phyloP scores from a whole-genome alignment of 1,284 basidiomycete species.

The Rhodofomes roseus region DNA sequence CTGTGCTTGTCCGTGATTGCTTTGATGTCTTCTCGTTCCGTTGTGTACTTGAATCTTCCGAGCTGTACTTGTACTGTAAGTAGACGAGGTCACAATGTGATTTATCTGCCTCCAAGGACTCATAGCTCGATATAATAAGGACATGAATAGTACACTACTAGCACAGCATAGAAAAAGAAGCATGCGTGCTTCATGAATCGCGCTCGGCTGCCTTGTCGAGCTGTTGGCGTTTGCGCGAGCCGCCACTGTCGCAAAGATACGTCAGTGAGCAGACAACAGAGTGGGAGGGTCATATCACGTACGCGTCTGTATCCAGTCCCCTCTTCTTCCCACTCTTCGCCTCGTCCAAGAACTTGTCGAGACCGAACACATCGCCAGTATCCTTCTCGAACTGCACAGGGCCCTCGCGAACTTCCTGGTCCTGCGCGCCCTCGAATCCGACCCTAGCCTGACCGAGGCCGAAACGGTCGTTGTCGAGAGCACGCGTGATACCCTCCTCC shows the following conservation, averaged over 20 bases:
- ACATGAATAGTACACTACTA: neutral
- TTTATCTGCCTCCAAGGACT: neutral
- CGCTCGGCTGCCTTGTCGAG: slow-evolving; percentile 62
- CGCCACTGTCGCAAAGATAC: slow-evolving; percentile 37
- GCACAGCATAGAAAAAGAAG: neutral
- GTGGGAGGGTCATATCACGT: slow-evolving; percentile 31
- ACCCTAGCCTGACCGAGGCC: slow-evolving; percentile 81
- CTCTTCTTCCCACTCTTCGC: slow-evolving; percentile 93
- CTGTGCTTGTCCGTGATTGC: neutral
- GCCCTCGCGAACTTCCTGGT: slow-evolving; percentile 82
- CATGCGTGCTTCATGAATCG: slow-evolving; percentile 31
- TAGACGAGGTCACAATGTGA: neutral
- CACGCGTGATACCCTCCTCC: slow-evolving; percentile 88
- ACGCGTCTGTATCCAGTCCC: slow-evolving; percentile 76
- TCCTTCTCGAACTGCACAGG: slow-evolving; percentile 99
- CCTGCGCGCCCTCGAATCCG: slow-evolving; percentile 86
- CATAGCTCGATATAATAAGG: neutral
- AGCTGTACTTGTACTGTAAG: neutral
- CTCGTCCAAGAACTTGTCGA: slow-evolving; percentile 96
- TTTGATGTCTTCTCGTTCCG: neutral
- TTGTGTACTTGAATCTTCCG: neutral
- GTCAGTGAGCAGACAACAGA: slow-evolving; percentile 8
- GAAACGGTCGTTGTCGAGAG: slow-evolving; percentile 93
- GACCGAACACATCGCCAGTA: slow-evolving; percentile 93
- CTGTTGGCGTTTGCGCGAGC: slow-evolving; percentile 70